Evolutionary conservation across 352 stramenopile species (phyloP).

Genomic region (Peronospora destructor): DNA sequence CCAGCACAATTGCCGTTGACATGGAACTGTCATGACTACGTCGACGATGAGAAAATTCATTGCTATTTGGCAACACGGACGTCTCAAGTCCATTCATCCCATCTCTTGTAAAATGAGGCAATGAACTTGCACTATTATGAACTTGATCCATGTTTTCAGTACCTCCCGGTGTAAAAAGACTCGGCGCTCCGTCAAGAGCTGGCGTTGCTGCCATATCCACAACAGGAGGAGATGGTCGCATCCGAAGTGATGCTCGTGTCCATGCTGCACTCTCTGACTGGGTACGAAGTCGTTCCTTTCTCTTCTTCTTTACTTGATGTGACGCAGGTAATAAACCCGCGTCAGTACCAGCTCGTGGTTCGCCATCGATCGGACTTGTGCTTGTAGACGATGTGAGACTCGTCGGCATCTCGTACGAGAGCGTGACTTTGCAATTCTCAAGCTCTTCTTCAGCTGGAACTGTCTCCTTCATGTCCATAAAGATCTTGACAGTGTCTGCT

Average conservation of each 20-base stretch:
- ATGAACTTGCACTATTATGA: slow-evolving; percentile 47
- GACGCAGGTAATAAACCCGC: slow-evolving; percentile 18
- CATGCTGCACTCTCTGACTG: slow-evolving; percentile 71
- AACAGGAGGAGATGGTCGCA: slow-evolving; percentile 34
- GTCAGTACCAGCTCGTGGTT: slow-evolving; percentile 18
- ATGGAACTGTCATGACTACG: slow-evolving; percentile 27
- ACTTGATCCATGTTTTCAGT: slow-evolving; percentile 19
- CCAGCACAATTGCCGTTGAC: slow-evolving; percentile 16
- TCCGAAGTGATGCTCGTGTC: slow-evolving; percentile 61
- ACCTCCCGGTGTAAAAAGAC: slow-evolving; percentile 16
- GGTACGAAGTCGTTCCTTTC: slow-evolving; percentile 64
- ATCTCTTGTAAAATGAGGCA: slow-evolving; percentile 40
- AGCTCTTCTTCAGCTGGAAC: slow-evolving; percentile 22
- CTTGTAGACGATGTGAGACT: slow-evolving; percentile 36
- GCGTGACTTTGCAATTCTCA: slow-evolving; percentile 18
- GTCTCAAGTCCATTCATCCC: slow-evolving; percentile 47
- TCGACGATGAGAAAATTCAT: slow-evolving; percentile 22
- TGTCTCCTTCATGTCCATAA: slow-evolving; percentile 21
- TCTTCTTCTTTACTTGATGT: slow-evolving; percentile 22
- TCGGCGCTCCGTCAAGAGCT: slow-evolving; percentile 14
- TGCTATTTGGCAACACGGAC: slow-evolving; percentile 17
- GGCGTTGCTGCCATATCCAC: slow-evolving; percentile 27
- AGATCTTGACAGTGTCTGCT: slow-evolving; percentile 3
- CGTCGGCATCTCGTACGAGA: slow-evolving; percentile 24
- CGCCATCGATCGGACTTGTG: slow-evolving; percentile 28